Percentiles rank a stretch among this genome's conserved stretches.
These are phyloP conservation scores for Morella rubra DNA, from an alignment of 306 rosid genomes.

Conservation along the genomic window DNA sequence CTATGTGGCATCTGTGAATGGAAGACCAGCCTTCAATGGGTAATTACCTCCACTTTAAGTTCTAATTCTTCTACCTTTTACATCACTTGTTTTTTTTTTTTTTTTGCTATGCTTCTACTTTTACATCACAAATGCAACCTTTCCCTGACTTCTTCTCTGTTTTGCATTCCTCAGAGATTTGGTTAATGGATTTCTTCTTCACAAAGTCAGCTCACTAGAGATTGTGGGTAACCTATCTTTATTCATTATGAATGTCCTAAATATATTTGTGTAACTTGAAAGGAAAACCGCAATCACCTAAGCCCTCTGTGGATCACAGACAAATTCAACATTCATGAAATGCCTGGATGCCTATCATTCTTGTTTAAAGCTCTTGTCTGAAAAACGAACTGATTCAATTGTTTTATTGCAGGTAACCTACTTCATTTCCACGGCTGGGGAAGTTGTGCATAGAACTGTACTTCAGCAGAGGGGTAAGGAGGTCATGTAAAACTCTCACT, in stretches of 20 bases:
- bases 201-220: slow-evolving; percentile 47
- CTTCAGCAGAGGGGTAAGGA: slow-evolving; percentile 52
- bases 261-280: background rate
- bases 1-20: slow-evolving; percentile 30
- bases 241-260: background rate
- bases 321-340: background rate
- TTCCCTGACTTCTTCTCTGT: slow-evolving; percentile 5
- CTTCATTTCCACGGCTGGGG: slow-evolving; percentile 39
- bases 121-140: background rate
- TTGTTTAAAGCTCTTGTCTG: slow-evolving; percentile 7
- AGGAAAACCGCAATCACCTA: background rate
- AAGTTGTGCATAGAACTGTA: slow-evolving; percentile 35
- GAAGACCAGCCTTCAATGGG: slow-evolving; percentile 34
- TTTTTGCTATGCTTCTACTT: too few species aligned
- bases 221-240: slow-evolving; percentile 40
- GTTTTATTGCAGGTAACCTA: slow-evolving; percentile 41
- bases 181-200: slow-evolving; percentile 58
- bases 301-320: background rate
- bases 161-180: slow-evolving; percentile 28
- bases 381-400: slow-evolving; percentile 24
- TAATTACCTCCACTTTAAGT: slow-evolving; percentile 12
- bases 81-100: too few species aligned
- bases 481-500: slow-evolving; percentile 29
- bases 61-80: background rate
- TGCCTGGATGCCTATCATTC: background rate